A percentile compares a stretch with the other conserved stretches of the same genome.
phyloP scores from a whole-genome alignment of 1,139 yeast genomes.

The Hemisphaericaspora subhashii region DNA sequence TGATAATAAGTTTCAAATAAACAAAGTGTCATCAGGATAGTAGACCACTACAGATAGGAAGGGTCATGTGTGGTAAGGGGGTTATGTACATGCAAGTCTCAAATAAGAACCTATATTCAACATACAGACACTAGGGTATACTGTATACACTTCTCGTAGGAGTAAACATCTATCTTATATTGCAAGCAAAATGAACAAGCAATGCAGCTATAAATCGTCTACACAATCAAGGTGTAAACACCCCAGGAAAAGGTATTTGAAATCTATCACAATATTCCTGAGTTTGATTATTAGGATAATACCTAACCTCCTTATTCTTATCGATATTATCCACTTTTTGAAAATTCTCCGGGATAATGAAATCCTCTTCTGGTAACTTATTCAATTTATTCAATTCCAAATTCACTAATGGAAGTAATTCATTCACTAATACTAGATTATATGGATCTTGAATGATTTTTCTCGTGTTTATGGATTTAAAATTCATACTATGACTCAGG shows the following conservation, averaged over 20 bases:
- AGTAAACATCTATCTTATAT: no score
- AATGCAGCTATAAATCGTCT: background rate
- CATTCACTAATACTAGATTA: slow-evolving; percentile 13
- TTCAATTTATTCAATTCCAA: slow-evolving; percentile 20
- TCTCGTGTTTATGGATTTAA: slow-evolving; percentile 12
- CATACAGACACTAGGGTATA: no score
- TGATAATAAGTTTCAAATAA: no score
- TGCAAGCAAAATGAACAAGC: background rate
- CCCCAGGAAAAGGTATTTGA: slow-evolving; percentile 11
- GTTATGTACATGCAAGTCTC: no score
- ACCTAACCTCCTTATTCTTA: slow-evolving; percentile 18
- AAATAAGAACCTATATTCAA: no score
- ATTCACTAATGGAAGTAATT: slow-evolving; percentile 24
- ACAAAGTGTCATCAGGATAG: no score
- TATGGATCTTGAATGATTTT: slow-evolving; percentile 11
- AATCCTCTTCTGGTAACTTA: slow-evolving; percentile 13
- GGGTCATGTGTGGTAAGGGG: no score
- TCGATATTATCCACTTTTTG: slow-evolving; percentile 30
- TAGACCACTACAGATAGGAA: no score
- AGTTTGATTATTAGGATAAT: slow-evolving; percentile 43
- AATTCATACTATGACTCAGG: slow-evolving; percentile 12
- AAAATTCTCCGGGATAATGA: slow-evolving; percentile 29
- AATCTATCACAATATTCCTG: slow-evolving; percentile 28
- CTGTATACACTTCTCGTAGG: no score
- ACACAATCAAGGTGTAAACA: background rate